Evolutionary conservation across 2,329 filamentous ascomycete species (phyloP), one percentile per base, ranked within the genome.

Genomic region (Ascomycota sp.): DNA sequence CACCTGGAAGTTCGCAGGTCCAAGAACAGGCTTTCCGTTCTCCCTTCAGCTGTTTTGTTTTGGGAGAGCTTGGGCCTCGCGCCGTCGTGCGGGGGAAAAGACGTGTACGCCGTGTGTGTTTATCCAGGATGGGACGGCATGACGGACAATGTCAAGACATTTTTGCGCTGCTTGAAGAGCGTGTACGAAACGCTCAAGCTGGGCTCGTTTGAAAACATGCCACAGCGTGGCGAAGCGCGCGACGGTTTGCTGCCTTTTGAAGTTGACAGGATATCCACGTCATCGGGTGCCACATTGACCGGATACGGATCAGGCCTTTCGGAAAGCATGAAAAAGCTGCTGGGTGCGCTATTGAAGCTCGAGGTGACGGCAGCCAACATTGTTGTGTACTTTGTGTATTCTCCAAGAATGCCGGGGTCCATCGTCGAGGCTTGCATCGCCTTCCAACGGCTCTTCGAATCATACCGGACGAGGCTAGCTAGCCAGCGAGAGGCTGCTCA

Each of bases 61-160:
- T 91, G 81, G 82, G 80, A 89, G 44, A 72, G 74, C 28, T 55
- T 91, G 12, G 77, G 79, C 0, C 59, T 92, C 2, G 69, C 69
- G 2, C 81, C 81, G 4, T 68, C 69, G 7, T 69, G 69, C 34
- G 76, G 78, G 0, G 44, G 59, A 7, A 91, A 91, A 47, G 69
- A 86, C 35, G 55, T 89, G 20, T 61, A 65, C 23, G 65, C 72
- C 0, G 65, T 80, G 28, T 81, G 76, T 43, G 56, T 89, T 2
- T 77, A 75, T 37, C 79, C 80, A 0, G 57, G 64, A 30, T 67
- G 68, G 40, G 64, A 66, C 20, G 71, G 75, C 2, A 55, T 86
- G 40, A 49, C 56, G 23, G 65, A 70, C 26, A 65, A 68, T 29
- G 64, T 72, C 5, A 55, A 61, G 10, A 60, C 57, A 1, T 85